These are phyloP conservation scores for Ceratobasidium sp. DNA, from an alignment of 1,284 basidiomycete species.

Conservation along the genomic window DNA sequence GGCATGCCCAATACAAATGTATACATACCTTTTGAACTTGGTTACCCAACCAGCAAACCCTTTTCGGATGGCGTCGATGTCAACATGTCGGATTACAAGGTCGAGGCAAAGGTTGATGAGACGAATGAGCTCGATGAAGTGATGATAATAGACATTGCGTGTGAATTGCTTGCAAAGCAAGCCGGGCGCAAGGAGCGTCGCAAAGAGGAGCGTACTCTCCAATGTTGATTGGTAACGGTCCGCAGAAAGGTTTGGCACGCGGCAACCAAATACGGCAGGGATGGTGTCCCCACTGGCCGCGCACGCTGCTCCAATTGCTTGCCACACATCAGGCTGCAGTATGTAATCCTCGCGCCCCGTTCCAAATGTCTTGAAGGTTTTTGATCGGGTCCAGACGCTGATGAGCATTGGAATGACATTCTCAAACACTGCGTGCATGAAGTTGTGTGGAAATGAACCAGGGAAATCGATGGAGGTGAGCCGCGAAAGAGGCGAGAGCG, in stretches of 20 bases:
- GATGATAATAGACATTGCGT: conserved; percentile 16
- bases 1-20: not conserved
- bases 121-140: conserved; percentile 30
- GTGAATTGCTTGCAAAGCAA: conserved; percentile 28
- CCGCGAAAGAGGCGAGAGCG: not conserved
- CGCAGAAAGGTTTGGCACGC: conserved; percentile 26
- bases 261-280: conserved; percentile 37
- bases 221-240: conserved; percentile 23
- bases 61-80: not conserved
- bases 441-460: conserved; percentile 38
- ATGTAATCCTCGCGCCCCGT: not conserved
- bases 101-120: conserved; percentile 31
- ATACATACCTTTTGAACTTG: conserved; percentile 36
- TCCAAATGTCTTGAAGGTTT: conserved; percentile 7
- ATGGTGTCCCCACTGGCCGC: conserved; percentile 21
- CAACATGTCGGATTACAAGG: not conserved
- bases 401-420: conserved; percentile 36
- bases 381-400: conserved; percentile 8
- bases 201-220: conserved; percentile 35
- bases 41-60: conserved; percentile 32
- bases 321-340: not conserved
- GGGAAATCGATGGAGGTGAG: conserved; percentile 28
- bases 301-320: conserved; percentile 13
- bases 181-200: conserved; percentile 33
- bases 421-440: conserved; percentile 40